These are phyloP conservation scores for Protomyces arabidopsidicola DNA, from an alignment of 1,139 yeast genomes.

Conservation along the genomic window DNA sequence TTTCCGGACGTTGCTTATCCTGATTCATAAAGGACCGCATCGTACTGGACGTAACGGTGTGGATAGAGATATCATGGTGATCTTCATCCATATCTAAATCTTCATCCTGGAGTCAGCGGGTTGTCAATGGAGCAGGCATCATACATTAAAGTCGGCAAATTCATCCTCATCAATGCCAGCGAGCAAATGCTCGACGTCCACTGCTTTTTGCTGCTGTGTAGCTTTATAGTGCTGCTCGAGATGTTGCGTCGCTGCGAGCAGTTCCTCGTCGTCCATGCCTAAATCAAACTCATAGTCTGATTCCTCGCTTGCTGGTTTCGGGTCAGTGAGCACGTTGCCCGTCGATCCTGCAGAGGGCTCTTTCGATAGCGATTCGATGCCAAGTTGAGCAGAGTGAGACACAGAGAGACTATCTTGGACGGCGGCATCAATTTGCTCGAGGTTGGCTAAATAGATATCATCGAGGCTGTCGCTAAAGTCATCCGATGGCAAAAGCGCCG, in stretches of 20 bases:
- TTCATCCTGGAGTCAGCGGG: neutral
- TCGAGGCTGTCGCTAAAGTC: constrained; percentile 14
- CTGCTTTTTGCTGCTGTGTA: neutral
- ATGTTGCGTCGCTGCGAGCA: neutral
- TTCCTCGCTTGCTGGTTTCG: neutral
- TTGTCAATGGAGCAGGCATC: neutral
- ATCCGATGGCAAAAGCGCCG: neutral
- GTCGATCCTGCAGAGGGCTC: neutral
- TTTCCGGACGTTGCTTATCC: neutral
- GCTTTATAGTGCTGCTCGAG: neutral
- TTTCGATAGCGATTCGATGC: neutral
- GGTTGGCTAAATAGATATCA: neutral
- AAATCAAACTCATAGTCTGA: neutral
- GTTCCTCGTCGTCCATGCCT: neutral
- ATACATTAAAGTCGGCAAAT: constrained; percentile 21
- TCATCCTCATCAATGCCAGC: constrained; percentile 19
- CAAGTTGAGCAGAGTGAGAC: neutral
- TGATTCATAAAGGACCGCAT: neutral
- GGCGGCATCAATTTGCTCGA: constrained; percentile 2
- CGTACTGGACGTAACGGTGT: neutral
- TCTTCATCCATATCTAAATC: neutral
- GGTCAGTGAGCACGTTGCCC: neutral
- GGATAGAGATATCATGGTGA: constrained; percentile 6
- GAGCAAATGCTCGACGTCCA: constrained; percentile 1
- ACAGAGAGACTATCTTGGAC: neutral